A percentile compares a stretch with the other conserved stretches of the same genome.
These are phyloP conservation scores for Hyparrhenia diplandra DNA, from an alignment of 176 grass and related monocot species.

Conservation along the genomic window DNA sequence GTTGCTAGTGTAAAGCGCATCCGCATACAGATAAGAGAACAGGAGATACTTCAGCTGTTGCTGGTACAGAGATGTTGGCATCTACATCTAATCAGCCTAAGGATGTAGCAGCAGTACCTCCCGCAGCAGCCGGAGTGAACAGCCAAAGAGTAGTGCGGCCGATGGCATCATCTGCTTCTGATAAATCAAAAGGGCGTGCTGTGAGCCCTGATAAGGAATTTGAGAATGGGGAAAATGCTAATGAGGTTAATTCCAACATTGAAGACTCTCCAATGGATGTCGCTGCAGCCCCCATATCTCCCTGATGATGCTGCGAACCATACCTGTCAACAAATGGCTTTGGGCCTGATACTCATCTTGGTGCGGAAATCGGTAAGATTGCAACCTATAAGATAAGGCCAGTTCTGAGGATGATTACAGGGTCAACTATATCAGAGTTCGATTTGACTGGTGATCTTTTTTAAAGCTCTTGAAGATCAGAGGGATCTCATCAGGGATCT, in stretches of 20 bases:
- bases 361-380: conserved; percentile 63
- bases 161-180: conserved; percentile 42
- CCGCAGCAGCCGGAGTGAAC: conserved; percentile 37
- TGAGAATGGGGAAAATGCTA: conserved; percentile 52
- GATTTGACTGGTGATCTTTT: conserved; percentile 82
- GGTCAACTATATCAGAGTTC: conserved; percentile 61
- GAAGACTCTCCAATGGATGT: conserved; percentile 59
- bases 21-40: conserved; percentile 59
- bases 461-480: conserved; percentile 86
- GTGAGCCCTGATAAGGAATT: conserved; percentile 58
- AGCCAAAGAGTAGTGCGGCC: conserved; percentile 38
- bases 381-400: conserved; percentile 72
- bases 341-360: conserved; percentile 51
- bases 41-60: conserved; percentile 55
- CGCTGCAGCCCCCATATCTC: conserved; percentile 38
- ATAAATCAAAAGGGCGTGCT: conserved; percentile 53
- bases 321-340: conserved; percentile 43
- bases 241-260: conserved; percentile 55
- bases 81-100: conserved; percentile 67
- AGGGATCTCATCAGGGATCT: conserved; percentile 65
- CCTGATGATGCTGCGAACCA: conserved; percentile 53
- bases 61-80: conserved; percentile 76
- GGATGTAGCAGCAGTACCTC: conserved; percentile 31
- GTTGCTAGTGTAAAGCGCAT: conserved; percentile 51
- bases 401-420: conserved; percentile 70